Evolutionary conservation across 2,329 filamentous ascomycete genomes (phyloP).

Genomic region (Ophiocordyceps robertsii): DNA sequence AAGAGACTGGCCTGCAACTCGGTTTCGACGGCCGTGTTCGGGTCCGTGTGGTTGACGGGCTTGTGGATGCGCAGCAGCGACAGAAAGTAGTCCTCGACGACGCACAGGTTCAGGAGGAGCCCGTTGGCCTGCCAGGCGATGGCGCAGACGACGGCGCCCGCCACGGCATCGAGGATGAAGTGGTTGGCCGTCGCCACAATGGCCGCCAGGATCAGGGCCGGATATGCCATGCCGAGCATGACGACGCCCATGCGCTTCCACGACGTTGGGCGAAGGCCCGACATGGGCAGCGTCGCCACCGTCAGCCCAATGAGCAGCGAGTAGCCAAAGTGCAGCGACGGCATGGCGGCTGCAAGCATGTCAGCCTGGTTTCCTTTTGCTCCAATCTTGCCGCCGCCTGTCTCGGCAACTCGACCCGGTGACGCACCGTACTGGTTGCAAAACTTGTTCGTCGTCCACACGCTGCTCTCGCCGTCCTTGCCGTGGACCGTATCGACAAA

Average conservation of each 20-base stretch:
- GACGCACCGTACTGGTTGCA: slow-evolving; percentile 59
- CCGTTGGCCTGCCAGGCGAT: slow-evolving; percentile 46
- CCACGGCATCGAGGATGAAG: slow-evolving; percentile 58
- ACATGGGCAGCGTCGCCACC: slow-evolving; percentile 50
- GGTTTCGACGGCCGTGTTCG: slow-evolving; percentile 11
- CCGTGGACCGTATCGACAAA: slow-evolving; percentile 49
- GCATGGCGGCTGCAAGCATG: slow-evolving; percentile 49
- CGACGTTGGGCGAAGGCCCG: slow-evolving; percentile 34
- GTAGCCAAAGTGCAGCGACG: slow-evolving; percentile 63
- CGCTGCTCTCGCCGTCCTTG: slow-evolving; percentile 39
- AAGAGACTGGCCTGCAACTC: neutral
- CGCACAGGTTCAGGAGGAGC: slow-evolving; percentile 47
- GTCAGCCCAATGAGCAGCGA: slow-evolving; percentile 60
- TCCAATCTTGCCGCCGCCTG: neutral
- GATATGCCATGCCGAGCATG: slow-evolving; percentile 46
- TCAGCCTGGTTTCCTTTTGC: slow-evolving; percentile 3
- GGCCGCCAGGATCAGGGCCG: slow-evolving; percentile 48
- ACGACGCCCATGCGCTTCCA: slow-evolving; percentile 33
- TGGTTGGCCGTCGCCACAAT: slow-evolving; percentile 64
- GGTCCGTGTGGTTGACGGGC: slow-evolving; percentile 31
- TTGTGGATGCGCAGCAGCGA: slow-evolving; percentile 52
- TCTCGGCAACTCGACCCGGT: neutral
- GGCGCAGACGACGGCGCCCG: slow-evolving; percentile 50
- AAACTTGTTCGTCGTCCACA: slow-evolving; percentile 54
- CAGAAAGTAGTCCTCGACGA: slow-evolving; percentile 56